Base-by-base conservation (phyloP, 1,139 yeast species). In the Geotrichum candidum region DNA sequence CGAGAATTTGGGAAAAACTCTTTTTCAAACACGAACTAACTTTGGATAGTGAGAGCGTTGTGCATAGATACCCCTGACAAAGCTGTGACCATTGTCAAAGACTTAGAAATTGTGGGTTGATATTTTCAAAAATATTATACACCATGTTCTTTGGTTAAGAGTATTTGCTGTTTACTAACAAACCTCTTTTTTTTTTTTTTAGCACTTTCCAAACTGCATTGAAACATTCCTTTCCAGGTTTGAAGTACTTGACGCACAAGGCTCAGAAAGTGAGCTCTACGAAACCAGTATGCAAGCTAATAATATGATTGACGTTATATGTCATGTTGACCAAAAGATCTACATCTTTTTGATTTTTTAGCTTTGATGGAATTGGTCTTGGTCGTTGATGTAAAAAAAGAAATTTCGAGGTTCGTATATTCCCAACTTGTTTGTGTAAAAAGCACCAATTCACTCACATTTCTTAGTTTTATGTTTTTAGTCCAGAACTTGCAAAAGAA, bases 321-420 rank as follows among this genome's bases (percentile, higher is more conserved):
- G 41, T 2, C 41, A 35, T 35, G 41, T 35, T 35, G 13, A 35
- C 41, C 10, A 35, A 35, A 10, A 10, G 41, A 35, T 35, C 41
- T 35, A 15, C 41, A 35, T 23, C n/a, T 57, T n/a, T 6, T 25
- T 18, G 18, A 18, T 18, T 18, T 18, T 18, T 18, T 18, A 62
- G 62, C 63, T 15, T 41, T 63, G 23, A 60, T 63, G 65, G 65
- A 63, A 56, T 48, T 63, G 52, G 65, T 60, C 6, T 35, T 63
- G 25, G 58, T 58, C 22, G 61, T 56, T 6, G 61, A 63, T 27
- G 53, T 63, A 5, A 52, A 56, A 29, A 57, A 45, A 23, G 61
- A 63, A 27, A 63, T 63, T 33, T 56, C 58, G 29, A 60, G 58
- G 64, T 62, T 45, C 13, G 58, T 18, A 46, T 5, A 23, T 22